A percentile compares a stretch with the other conserved stretches of the same genome.
These are phyloP conservation scores for Gossypium schwendimanii DNA, from an alignment of 441 rosid genomes.

Conservation along the genomic window DNA sequence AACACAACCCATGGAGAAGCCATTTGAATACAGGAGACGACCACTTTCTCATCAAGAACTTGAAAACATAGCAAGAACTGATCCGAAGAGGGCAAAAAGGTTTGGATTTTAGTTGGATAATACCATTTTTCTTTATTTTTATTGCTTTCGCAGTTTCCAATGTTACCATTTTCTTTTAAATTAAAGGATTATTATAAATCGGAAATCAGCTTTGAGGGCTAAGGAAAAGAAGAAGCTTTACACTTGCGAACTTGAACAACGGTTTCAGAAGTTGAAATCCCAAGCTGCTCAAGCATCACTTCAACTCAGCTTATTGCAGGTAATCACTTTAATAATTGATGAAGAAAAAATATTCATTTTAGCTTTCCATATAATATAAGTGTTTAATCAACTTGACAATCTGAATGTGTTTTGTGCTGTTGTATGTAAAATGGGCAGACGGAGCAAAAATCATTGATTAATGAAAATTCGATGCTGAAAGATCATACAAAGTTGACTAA, in stretches of 20 bases:
- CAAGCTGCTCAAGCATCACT: not conserved
- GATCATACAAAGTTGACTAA: not conserved
- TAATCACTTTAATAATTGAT: not conserved
- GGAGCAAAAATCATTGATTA: constrained; percentile 10
- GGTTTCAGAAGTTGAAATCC: not conserved
- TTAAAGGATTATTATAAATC: constrained; percentile 20
- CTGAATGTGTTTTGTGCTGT: not conserved
- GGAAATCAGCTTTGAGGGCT: constrained; percentile 22
- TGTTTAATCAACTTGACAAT: not conserved
- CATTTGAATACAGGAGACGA: constrained; percentile 6
- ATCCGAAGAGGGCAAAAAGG: constrained; percentile 30
- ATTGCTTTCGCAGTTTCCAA: too few relatives aligned
- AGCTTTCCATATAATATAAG: too few relatives aligned
- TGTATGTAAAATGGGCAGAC: constrained; percentile 8
- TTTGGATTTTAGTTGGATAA: not conserved
- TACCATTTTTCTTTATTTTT: too few relatives aligned
- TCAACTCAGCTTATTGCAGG: constrained; percentile 9
- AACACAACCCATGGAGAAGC: too few relatives aligned
- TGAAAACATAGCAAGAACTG: constrained; percentile 7
- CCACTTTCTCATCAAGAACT: constrained; percentile 6
- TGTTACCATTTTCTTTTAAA: too few relatives aligned
- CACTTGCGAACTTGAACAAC: constrained; percentile 14
- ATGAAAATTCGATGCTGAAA: constrained; percentile 13
- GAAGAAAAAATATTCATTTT: too few relatives aligned
- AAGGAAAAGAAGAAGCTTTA: constrained; percentile 27